A percentile compares a stretch with the other conserved stretches of the same genome.
Evolutionary conservation across 208 protist genomes (phyloP).

Genomic region (Crithidia expoeki): DNA sequence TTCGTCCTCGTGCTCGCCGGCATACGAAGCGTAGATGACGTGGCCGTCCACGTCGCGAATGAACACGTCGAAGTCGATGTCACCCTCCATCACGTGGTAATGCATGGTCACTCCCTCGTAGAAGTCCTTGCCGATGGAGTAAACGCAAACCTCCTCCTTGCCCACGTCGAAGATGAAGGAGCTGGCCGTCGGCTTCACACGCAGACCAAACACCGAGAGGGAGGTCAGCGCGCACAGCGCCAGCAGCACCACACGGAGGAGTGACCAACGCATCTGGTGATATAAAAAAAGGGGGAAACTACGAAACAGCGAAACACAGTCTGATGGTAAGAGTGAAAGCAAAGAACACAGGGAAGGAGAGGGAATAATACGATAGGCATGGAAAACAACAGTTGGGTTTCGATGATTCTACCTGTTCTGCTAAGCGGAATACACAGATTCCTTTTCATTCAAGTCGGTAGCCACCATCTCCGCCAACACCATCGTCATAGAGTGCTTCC

Average conservation of each 20-base stretch:
- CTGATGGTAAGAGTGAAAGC: too few relatives aligned
- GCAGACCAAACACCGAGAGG: conserved; percentile 29
- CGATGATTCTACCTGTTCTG: too few relatives aligned
- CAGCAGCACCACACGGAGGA: conserved; percentile 4
- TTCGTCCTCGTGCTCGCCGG: conserved; percentile 71
- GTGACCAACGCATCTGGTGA: conserved; percentile 6
- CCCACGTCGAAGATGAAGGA: conserved; percentile 66
- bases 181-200: conserved; percentile 54
- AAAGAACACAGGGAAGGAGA: too few relatives aligned
- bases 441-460: too few relatives aligned
- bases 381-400: too few relatives aligned
- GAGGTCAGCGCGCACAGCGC: conserved; percentile 2
- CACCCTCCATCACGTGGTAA: conserved; percentile 71
- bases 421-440: not conserved
- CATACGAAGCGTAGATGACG: conserved; percentile 75
- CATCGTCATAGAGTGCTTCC: too few relatives aligned
- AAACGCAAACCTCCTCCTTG: conserved; percentile 78
- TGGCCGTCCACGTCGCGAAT: conserved; percentile 61
- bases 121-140: conserved; percentile 53
- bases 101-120: conserved; percentile 77
- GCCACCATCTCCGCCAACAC: too few relatives aligned
- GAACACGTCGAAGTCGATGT: conserved; percentile 74
- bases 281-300: not conserved
- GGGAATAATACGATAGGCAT: too few relatives aligned
- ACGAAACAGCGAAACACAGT: too few relatives aligned